Conservation (phyloP, 768 basidiomycete species). For the Neoboletus brunneissimus region DNA sequence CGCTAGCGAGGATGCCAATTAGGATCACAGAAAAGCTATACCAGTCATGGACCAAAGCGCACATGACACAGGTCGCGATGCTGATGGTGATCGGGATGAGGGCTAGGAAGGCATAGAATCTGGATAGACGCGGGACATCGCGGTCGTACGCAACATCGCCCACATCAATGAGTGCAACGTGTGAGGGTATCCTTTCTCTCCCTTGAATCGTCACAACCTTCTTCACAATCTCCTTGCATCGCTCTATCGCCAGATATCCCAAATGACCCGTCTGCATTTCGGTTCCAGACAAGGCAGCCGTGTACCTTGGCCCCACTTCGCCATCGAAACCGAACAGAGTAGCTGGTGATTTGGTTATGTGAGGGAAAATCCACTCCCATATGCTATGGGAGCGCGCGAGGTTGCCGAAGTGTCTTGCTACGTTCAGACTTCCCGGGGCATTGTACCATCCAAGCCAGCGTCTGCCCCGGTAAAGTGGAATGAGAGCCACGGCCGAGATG, state of each 20-base stretch:
- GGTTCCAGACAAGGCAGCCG: slow-evolving; percentile 27
- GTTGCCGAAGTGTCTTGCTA: slow-evolving; percentile 30
- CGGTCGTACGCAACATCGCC: neutral
- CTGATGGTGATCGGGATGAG: slow-evolving; percentile 28
- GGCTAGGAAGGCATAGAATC: slow-evolving; percentile 4
- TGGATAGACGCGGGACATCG: slow-evolving; percentile 3
- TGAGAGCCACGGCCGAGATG: slow-evolving; percentile 29
- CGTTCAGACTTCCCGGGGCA: slow-evolving; percentile 29
- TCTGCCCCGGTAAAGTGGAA: slow-evolving; percentile 28
- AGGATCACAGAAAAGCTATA: slow-evolving; percentile 31
- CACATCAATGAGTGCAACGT: slow-evolving; percentile 24
- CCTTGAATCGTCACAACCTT: neutral
- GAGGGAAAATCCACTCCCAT: slow-evolving; percentile 27
- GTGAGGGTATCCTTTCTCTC: slow-evolving; percentile 8
- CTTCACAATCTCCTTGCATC: slow-evolving; percentile 9
- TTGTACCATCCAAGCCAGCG: slow-evolving; percentile 38
- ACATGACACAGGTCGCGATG: slow-evolving; percentile 20
- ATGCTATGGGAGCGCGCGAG: slow-evolving; percentile 19
- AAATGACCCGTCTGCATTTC: slow-evolving; percentile 31
- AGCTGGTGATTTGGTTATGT: slow-evolving; percentile 18
- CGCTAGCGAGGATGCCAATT: slow-evolving; percentile 31
- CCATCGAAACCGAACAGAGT: slow-evolving; percentile 27
- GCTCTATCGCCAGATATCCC: slow-evolving; percentile 24
- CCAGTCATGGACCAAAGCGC: slow-evolving; percentile 29
- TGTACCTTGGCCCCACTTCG: slow-evolving; percentile 24